Conservation (phyloP, 129 eudicot genomes). For the Chrysanthemum makinoi region DNA sequence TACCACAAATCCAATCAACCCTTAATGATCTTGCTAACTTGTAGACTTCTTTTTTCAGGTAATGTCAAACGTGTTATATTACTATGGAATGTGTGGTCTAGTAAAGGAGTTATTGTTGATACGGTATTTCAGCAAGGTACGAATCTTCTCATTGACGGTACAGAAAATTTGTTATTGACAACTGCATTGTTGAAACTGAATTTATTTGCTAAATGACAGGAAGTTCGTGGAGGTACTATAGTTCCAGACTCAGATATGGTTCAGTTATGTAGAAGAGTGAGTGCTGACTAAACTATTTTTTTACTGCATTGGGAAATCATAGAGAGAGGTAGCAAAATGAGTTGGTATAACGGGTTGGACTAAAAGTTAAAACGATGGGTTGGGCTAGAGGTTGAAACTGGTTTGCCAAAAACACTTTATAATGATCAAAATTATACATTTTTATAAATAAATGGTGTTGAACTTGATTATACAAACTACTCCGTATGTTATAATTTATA, state of each 20-base stretch:
- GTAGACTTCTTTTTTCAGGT: conserved; percentile 44
- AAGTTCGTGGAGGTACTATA: conserved; percentile 62
- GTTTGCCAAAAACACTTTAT: not conserved
- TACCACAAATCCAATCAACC: not conserved
- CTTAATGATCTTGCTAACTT: not conserved
- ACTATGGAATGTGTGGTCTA: conserved; percentile 82
- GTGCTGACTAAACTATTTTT: conserved; percentile 20
- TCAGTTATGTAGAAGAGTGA: conserved; percentile 78
- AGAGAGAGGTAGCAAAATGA: not conserved
- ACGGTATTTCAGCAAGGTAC: conserved; percentile 96
- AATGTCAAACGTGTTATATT: conserved; percentile 68
- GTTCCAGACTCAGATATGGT: conserved; percentile 79
- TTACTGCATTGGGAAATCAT: not conserved
- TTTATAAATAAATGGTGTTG: not conserved
- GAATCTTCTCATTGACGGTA: conserved; percentile 5
- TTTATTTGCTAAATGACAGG: conserved; percentile 43
- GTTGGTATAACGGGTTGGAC: not conserved
- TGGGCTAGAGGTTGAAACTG: not conserved
- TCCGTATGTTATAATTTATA: not conserved
- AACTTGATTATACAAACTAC: not conserved
- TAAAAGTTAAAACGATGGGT: not conserved
- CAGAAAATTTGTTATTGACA: not conserved
- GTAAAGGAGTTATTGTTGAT: conserved; percentile 79
- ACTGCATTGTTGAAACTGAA: not conserved
- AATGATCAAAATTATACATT: too few species aligned